Conservation (phyloP, 2,329 filamentous ascomycete genomes). For the Epichloe bromicola region DNA sequence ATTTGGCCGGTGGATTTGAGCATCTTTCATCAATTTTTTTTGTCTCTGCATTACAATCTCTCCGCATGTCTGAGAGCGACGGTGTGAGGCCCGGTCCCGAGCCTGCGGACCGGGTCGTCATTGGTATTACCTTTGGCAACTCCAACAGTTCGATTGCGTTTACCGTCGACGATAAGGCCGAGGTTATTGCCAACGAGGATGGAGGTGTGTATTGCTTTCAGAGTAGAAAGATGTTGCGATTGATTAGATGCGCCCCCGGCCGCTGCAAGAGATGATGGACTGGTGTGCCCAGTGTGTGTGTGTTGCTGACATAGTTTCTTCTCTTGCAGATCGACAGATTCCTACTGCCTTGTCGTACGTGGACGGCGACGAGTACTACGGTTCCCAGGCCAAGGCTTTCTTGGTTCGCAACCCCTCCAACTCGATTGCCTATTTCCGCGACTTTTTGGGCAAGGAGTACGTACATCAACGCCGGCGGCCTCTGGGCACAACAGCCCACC, state of each 20-base stretch:
- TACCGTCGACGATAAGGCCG: conserved; percentile 84
- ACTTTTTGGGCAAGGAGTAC: conserved; percentile 89
- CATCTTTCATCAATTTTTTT: background rate
- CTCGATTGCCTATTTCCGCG: conserved; percentile 90
- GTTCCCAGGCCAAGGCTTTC: conserved; percentile 87
- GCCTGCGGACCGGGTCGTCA: conserved; percentile 54
- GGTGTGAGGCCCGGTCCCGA: conserved; percentile 30
- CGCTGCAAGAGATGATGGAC: background rate
- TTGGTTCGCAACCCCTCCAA: conserved; percentile 85
- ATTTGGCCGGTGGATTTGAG: background rate
- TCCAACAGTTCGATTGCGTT: conserved; percentile 95
- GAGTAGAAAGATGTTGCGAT: background rate
- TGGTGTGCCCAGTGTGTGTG: background rate
- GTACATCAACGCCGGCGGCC: conserved; percentile 13
- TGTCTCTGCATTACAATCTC: background rate
- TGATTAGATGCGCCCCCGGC: background rate
- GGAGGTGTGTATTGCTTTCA: conserved; percentile 52
- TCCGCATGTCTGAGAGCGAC: conserved; percentile 34
- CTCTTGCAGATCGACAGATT: conserved; percentile 73
- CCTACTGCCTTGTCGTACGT: conserved; percentile 90
- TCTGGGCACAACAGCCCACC: background rate
- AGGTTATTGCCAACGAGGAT: conserved; percentile 98
- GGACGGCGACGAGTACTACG: conserved; percentile 92
- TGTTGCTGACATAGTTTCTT: background rate
- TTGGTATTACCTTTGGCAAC: conserved; percentile 97